Conservation (phyloP, 768 basidiomycete genomes). For the Russula virescens region DNA sequence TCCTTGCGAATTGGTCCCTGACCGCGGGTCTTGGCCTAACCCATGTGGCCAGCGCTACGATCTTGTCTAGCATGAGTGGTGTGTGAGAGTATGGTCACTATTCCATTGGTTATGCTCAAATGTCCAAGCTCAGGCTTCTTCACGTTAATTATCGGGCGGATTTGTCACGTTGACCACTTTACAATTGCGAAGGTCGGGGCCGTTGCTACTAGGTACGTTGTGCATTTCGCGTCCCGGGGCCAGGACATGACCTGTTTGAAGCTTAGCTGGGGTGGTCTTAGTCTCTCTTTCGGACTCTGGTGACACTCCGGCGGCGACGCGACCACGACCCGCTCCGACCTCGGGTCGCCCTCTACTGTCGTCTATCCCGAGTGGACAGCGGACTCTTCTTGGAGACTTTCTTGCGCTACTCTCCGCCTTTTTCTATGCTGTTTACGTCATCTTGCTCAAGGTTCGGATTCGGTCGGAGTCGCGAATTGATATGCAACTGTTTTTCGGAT, state of each 20-base stretch:
- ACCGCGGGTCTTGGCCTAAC: slow-evolving; percentile 83
- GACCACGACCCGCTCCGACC: slow-evolving; percentile 11
- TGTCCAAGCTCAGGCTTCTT: slow-evolving; percentile 67
- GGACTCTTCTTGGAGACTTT: slow-evolving; percentile 58
- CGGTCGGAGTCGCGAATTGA: slow-evolving; percentile 76
- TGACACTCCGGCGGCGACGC: slow-evolving; percentile 17
- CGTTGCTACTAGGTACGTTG: slow-evolving; percentile 67
- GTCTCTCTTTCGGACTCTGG: slow-evolving; percentile 85
- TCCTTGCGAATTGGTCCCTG: slow-evolving; percentile 87
- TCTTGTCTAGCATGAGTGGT: slow-evolving; percentile 89
- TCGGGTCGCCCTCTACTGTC: slow-evolving; percentile 5
- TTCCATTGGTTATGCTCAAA: slow-evolving; percentile 2
- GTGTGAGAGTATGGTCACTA: slow-evolving; percentile 26
- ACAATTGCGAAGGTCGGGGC: slow-evolving; percentile 68
- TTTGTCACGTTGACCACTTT: slow-evolving; percentile 77
- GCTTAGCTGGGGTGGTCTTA: slow-evolving; percentile 76
- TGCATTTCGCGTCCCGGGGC: not conserved
- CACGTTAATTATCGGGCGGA: slow-evolving; percentile 75
- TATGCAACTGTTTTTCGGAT: slow-evolving; percentile 95
- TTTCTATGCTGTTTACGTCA: slow-evolving; percentile 85
- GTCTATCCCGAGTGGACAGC: slow-evolving; percentile 23
- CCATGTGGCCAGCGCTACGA: slow-evolving; percentile 90
- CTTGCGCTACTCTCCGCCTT: slow-evolving; percentile 83
- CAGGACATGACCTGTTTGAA: slow-evolving; percentile 28
- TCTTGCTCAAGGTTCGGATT: slow-evolving; percentile 83